Evolutionary conservation across 805 yeast genomes (phyloP), one percentile per base, ranked within the genome.

Genomic region (Suhomyces kilbournensis): DNA sequence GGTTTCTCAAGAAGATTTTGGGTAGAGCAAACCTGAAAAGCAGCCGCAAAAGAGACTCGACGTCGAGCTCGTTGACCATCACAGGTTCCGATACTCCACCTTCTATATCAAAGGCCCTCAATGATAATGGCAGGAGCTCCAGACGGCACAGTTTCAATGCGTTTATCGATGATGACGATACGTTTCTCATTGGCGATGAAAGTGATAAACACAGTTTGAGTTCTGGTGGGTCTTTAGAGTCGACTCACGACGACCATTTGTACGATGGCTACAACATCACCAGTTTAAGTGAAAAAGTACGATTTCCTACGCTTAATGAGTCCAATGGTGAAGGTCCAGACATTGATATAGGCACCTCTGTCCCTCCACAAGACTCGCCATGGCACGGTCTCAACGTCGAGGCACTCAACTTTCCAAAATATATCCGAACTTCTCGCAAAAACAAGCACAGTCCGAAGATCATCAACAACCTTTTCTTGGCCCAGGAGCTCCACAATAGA

Each of bases 401-500:
- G 51, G 74, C 80, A 30, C 64, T 82, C 25, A 67, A 70, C 30
- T 70, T 78, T 34, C 87, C 90, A n/a, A 79, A 76, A 52, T 80
- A 84, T 63, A 71, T 83, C 43, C 80, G 77, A 59, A 68, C 78
- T 7, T 74, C 74, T 56, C 76, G 76, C 52, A 78, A 74, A 53
- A 75, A 79, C 48, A 75, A 73, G 50, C 70, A 72, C 34, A 68
- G 83, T 23, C 80, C 79, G 3, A 70, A 70, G 39, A 71, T 76
- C 5, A 71, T 82, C 52, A 73, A 77, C 51, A 74, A 84, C 56
- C 63, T 85, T 51, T 84, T 86, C 51, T 63, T 86, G 39, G 88
- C 90, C 0, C 93, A 86, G 62, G 90, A 86, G 61, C 65, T 85
- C 52, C 70, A 70, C 48, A 46, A 35, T 34, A 46, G 51, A 10